Evolutionary conservation across 345 rosid species (phyloP).

Genomic region (sweet orange (Citrus sinensis)): DVS_A1.0 CM039169.1:3162501-3163000

Average conservation of each 20-base stretch:
- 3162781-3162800: background rate
- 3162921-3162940: background rate
- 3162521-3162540: no score
- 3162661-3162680: background rate
- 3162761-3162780: background rate
- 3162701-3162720: background rate
- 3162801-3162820: background rate
- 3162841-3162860: background rate
- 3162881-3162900: background rate
- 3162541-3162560: no score
- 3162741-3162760: background rate
- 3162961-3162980: background rate
- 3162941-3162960: background rate
- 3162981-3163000: background rate
- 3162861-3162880: background rate
- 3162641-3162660: background rate
- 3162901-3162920: background rate
- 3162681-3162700: background rate
- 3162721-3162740: background rate
- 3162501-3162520: no score
- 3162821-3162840: background rate
- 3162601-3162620: no score
- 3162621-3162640: no score
- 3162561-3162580: no score
- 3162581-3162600: no score